A percentile compares a stretch with the other conserved stretches of the same genome.
Evolutionary conservation across 306 rosid species (phyloP).

Genomic region (Quercus wislizeni): DNA sequence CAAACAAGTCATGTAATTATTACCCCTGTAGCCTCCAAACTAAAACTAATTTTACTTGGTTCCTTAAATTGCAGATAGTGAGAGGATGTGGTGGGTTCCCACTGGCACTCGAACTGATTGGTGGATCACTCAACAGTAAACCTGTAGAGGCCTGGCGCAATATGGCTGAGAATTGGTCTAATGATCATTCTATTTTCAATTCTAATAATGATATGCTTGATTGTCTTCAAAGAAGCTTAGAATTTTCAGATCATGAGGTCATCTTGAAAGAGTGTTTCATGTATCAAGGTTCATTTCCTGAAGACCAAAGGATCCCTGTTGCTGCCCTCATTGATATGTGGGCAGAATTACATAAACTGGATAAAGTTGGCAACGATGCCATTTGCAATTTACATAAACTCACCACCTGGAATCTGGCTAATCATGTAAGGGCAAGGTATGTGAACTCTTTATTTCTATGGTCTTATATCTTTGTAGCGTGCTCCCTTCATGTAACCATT

Average conservation of each 20-base stretch:
- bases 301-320: neutral
- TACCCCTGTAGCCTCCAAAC: too few species aligned
- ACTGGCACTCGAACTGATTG: constrained; percentile 42
- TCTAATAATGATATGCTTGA: constrained; percentile 9
- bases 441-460: too few species aligned
- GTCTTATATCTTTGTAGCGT: too few species aligned
- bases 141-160: constrained; percentile 35
- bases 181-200: constrained; percentile 41
- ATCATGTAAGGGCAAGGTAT: too few species aligned
- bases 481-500: too few species aligned
- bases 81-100: constrained; percentile 47
- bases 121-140: too few species aligned
- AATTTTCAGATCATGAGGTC: too few species aligned
- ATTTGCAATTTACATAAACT: neutral
- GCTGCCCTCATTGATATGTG: neutral
- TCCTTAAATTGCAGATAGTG: constrained; percentile 43
- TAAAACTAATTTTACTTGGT: neutral
- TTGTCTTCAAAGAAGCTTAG: too few species aligned
- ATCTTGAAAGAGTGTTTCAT: too few species aligned
- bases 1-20: neutral
- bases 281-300: too few species aligned
- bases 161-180: constrained; percentile 24
- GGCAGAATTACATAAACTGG: neutral
- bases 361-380: neutral
- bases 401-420: neutral